phyloP scores from a whole-genome alignment of 1,139 yeast species.

The Kodamaea alishanica region DNA sequence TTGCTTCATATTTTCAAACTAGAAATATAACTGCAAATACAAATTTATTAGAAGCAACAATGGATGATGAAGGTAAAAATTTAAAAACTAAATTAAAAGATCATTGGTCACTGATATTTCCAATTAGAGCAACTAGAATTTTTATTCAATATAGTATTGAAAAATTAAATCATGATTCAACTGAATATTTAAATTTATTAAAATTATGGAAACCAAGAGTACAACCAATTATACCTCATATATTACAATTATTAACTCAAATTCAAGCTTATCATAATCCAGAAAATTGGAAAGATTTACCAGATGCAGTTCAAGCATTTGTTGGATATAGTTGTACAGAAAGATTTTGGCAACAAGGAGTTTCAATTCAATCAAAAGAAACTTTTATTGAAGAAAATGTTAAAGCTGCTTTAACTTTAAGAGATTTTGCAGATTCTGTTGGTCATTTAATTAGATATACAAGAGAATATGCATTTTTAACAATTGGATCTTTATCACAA shows the following conservation, averaged over 20 bases:
- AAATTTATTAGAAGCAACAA: slow-evolving; percentile 67
- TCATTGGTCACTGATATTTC: slow-evolving; percentile 92
- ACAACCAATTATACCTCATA: slow-evolving; percentile 87
- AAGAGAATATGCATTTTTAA: slow-evolving; percentile 88
- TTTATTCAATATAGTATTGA: slow-evolving; percentile 95
- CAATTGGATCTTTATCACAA: slow-evolving; percentile 86
- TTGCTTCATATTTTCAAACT: slow-evolving; percentile 83
- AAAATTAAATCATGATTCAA: slow-evolving; percentile 72
- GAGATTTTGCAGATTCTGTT: slow-evolving; percentile 98
- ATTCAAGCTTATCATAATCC: slow-evolving; percentile 95
- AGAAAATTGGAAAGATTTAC: slow-evolving; percentile 81
- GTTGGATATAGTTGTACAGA: slow-evolving; percentile 86
- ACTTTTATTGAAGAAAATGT: slow-evolving; percentile 93
- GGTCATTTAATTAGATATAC: slow-evolving; percentile 95
- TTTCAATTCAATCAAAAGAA: slow-evolving; percentile 89
- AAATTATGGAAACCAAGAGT: slow-evolving; percentile 90
- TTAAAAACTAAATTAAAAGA: slow-evolving; percentile 76
- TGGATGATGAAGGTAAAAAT: slow-evolving; percentile 86
- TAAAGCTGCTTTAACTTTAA: slow-evolving; percentile 84
- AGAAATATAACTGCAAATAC: slow-evolving; percentile 78
- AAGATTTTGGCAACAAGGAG: slow-evolving; percentile 98
- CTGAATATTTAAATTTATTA: slow-evolving; percentile 69
- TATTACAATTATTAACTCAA: slow-evolving; percentile 80
- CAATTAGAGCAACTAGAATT: slow-evolving; percentile 91
- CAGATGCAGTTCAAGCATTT: slow-evolving; percentile 85